Base-by-base conservation (phyloP, 202 grass and related monocot species). In the Cymbopogon flexuosus region DNA sequence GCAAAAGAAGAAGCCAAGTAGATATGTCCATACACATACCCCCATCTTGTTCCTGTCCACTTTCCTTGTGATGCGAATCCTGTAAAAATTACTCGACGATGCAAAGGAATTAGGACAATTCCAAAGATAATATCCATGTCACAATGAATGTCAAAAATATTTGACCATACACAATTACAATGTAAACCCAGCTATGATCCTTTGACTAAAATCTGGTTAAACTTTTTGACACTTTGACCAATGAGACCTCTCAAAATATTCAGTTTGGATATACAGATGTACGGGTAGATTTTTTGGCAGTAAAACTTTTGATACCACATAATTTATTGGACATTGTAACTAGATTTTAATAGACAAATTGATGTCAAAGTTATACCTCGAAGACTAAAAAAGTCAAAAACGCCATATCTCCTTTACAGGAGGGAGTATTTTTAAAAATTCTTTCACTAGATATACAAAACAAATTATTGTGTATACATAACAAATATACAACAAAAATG, bases 51-150 rank as follows among this genome's bases (percentile, higher is more conserved):
- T 97, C 94, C 45, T 84, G 83, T 79, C 91, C 94, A 42, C 90
- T 93, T 87, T 70, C 90, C 88, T 99, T 95, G 51, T 91, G 86
- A n/a, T 87, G 88, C 2, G 89, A 93, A 86, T 96, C 96, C 96
- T 99, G 74, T 51, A 74, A 83, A 80, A 6, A 88, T 54, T 76
- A 85, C 24, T 70, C 69, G 40, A 75, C 1, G 4, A 79, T 69
- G 52, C 14, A 75, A 72, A 84, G 21, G 62, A 65, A 75, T 84
- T 63, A 89, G 13, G 3, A 78, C 10, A 84, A 71, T 14, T 61
- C 33, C 24, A 54, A 68, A 61, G 19, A 3, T 24, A 82, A 68
- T 41, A 86, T 18, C 41, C 42, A 78, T 46, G 59, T 68, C 9
- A 3, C 56, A 62, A 68, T 41, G 15, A 14, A 64, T 73, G 34